phyloP scores from a whole-genome alignment of 768 basidiomycete genomes.

The Galerina marginata region DNA sequence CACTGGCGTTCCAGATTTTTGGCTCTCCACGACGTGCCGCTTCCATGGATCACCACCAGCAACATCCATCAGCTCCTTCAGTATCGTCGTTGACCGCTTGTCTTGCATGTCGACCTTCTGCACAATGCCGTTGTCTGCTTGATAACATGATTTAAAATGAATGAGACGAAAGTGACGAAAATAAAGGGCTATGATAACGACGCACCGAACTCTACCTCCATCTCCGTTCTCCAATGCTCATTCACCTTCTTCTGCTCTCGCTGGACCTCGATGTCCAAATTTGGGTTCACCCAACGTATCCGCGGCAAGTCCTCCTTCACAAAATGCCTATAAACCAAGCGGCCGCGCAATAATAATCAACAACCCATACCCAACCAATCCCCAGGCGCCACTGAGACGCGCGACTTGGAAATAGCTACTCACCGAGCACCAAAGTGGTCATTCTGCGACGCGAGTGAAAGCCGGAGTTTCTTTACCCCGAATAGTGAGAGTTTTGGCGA shows the following conservation, averaged over 20 bases:
- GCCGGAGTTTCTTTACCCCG: constrained; percentile 54
- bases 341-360: not conserved
- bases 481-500: constrained; percentile 56
- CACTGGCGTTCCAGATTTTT: constrained; percentile 52
- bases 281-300: constrained; percentile 79
- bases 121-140: constrained; percentile 54
- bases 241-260: constrained; percentile 56
- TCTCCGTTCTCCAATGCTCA: constrained; percentile 65
- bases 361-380: not conserved
- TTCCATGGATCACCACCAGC: constrained; percentile 68
- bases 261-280: constrained; percentile 62
- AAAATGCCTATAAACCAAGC: constrained; percentile 61
- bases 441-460: constrained; percentile 64
- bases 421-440: constrained; percentile 81
- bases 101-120: constrained; percentile 59
- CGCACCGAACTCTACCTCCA: constrained; percentile 70
- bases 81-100: constrained; percentile 73
- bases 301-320: constrained; percentile 79
- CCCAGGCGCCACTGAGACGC: not conserved
- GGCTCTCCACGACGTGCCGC: constrained; percentile 54
- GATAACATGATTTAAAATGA: not conserved
- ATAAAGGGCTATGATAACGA: constrained; percentile 18
- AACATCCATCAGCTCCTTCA: constrained; percentile 71
- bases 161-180: not conserved
- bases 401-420: constrained; percentile 22